Evolutionary conservation across 2,329 filamentous ascomycete genomes (phyloP).

Genomic region (Torrubiellomyces zombiae): DNA sequence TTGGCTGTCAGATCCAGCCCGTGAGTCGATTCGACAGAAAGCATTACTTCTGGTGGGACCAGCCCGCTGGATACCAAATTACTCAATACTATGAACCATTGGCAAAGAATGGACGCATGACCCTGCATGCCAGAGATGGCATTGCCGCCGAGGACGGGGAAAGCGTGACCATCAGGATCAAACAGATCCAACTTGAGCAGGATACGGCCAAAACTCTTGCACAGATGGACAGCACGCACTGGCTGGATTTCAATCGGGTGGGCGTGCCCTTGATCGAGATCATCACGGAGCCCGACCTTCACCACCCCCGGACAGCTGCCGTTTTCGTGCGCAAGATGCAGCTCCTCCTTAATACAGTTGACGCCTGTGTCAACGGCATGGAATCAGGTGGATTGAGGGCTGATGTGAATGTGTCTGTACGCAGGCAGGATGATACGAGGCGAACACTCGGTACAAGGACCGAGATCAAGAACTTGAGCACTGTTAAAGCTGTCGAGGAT

Average conservation of each 20-base stretch:
- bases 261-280: constrained; percentile 87
- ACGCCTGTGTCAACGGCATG: constrained; percentile 83
- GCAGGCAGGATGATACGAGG: constrained; percentile 30
- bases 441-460: constrained; percentile 61
- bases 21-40: constrained; percentile 85
- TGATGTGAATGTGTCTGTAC: constrained; percentile 89
- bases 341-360: constrained; percentile 57
- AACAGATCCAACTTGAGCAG: constrained; percentile 93
- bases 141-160: constrained; percentile 59
- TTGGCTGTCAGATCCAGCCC: constrained; percentile 62
- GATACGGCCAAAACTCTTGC: constrained; percentile 90
- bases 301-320: constrained; percentile 72
- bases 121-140: constrained; percentile 57
- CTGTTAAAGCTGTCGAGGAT: constrained; percentile 88
- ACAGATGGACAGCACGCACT: constrained; percentile 53
- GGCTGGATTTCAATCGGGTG: constrained; percentile 88
- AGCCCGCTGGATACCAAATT: constrained; percentile 91
- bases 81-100: constrained; percentile 81
- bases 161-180: constrained; percentile 60
- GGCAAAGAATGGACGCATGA: constrained; percentile 54
- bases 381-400: constrained; percentile 79
- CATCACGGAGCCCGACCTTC: constrained; percentile 79
- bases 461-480: constrained; percentile 94
- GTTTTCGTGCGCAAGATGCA: constrained; percentile 84
- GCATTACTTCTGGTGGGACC: constrained; percentile 98